Conservation (phyloP, 75 land plant species). For the Sequoia sempervirens region DNA sequence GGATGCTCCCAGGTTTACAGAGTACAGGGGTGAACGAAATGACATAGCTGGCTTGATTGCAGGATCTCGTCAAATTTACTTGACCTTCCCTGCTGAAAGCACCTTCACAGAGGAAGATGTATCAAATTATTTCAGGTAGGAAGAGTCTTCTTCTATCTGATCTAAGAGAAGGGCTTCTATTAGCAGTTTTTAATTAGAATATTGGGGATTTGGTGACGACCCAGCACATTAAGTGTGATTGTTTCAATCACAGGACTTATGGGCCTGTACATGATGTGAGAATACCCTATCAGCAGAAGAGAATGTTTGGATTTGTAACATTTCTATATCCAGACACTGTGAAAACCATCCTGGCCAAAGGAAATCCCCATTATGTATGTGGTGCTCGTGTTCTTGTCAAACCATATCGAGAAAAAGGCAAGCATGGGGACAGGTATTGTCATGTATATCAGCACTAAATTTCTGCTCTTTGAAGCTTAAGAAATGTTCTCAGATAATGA, state of each 20-base stretch:
- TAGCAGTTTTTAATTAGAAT: background rate
- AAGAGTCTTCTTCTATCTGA: background rate
- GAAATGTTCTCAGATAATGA: background rate
- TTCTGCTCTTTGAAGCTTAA: background rate
- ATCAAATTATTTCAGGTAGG: constrained; percentile 81
- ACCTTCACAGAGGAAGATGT: constrained; percentile 95
- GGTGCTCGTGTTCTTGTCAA: constrained; percentile 95
- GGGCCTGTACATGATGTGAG: constrained; percentile 95
- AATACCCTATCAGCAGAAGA: constrained; percentile 89
- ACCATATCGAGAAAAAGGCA: constrained; percentile 86
- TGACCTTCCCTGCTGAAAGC: constrained; percentile 93
- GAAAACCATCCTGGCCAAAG: constrained; percentile 63
- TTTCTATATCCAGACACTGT: constrained; percentile 83
- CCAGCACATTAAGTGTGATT: background rate
- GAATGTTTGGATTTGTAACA: constrained; percentile 98
- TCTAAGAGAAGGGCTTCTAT: background rate
- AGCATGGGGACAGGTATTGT: constrained; percentile 66
- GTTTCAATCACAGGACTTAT: constrained; percentile 42
- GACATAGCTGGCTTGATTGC: constrained; percentile 34
- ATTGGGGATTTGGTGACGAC: background rate
- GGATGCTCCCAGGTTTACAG: constrained; percentile 61
- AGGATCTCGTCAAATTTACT: constrained; percentile 80
- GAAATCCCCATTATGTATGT: constrained; percentile 82
- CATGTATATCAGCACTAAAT: background rate
- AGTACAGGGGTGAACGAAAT: constrained; percentile 32